Evolutionary conservation across 306 rosid species (phyloP).

Genomic region (Citrullus amarus): DNA sequence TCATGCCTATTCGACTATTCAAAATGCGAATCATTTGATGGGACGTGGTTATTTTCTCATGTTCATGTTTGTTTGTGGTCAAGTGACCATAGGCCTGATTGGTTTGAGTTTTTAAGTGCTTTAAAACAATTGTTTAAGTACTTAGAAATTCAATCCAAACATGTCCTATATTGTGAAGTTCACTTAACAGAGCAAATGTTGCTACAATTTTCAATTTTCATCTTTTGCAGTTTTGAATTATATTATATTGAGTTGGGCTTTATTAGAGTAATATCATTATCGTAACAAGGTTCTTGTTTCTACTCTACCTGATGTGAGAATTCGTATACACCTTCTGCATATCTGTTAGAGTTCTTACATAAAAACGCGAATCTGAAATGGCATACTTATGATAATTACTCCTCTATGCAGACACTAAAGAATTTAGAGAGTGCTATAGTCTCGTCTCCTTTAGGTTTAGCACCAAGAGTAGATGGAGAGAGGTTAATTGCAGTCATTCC

Average conservation of each 20-base stretch:
- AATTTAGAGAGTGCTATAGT: slow-evolving; percentile 74
- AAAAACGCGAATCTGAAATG: background rate
- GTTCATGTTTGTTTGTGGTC: background rate
- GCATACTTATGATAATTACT: background rate
- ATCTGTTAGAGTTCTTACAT: background rate
- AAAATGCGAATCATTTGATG: background rate
- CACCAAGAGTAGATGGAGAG: slow-evolving; percentile 74
- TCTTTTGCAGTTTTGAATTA: background rate
- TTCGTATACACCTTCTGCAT: background rate
- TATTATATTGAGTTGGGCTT: background rate
- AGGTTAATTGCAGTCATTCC: slow-evolving; percentile 90
- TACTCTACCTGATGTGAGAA: background rate
- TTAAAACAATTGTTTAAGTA: too few species aligned
- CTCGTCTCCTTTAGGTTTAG: slow-evolving; percentile 76
- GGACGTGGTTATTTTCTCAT: background rate
- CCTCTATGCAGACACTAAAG: slow-evolving; percentile 46
- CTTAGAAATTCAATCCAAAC: too few species aligned
- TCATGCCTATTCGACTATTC: too few species aligned
- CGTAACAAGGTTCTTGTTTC: background rate
- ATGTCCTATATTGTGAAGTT: background rate
- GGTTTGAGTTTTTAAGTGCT: too few species aligned
- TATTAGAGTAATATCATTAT: background rate
- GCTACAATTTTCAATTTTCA: background rate
- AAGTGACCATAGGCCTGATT: too few species aligned
- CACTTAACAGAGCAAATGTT: background rate